Evolutionary conservation across 2,329 filamentous ascomycete genomes (phyloP).

Genomic region (Sporothrix globosa): DNA sequence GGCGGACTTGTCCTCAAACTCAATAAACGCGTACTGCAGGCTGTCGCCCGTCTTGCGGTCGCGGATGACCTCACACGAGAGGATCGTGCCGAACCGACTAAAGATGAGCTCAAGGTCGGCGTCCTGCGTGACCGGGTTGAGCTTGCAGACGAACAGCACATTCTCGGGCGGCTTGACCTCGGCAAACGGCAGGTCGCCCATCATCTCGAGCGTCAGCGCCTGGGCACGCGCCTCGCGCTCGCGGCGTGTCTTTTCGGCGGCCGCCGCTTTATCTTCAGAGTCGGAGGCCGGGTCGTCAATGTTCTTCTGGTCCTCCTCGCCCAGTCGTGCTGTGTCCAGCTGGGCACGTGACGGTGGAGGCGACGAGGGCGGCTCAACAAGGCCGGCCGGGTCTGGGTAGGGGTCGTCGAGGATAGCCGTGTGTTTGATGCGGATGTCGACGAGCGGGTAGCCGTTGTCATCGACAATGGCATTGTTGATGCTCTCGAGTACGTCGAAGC

Average conservation of each 20-base stretch:
- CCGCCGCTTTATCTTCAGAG: conserved; percentile 64
- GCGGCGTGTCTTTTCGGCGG: conserved; percentile 74
- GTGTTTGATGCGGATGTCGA: conserved; percentile 93
- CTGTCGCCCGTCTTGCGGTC: conserved; percentile 94
- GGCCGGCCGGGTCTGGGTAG: conserved; percentile 76
- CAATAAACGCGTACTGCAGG: conserved; percentile 96
- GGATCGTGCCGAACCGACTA: conserved; percentile 90
- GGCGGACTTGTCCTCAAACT: conserved; percentile 88
- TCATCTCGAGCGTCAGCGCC: conserved; percentile 94
- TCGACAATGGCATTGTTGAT: conserved; percentile 91
- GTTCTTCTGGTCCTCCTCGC: conserved; percentile 77
- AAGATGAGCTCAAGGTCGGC: conserved; percentile 96
- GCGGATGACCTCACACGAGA: conserved; percentile 94
- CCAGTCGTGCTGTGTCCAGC: conserved; percentile 87
- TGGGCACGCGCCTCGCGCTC: conserved; percentile 92
- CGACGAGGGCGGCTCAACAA: conserved; percentile 77
- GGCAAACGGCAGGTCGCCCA: conserved; percentile 94
- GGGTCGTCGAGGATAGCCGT: conserved; percentile 91
- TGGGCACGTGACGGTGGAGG: conserved; percentile 83
- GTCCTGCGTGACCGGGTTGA: conserved; percentile 94
- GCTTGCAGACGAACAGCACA: conserved; percentile 95
- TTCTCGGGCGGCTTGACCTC: conserved; percentile 98
- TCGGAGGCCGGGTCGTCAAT: conserved; percentile 65
- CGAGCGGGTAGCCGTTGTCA: conserved; percentile 80
- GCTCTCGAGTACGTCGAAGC: conserved; percentile 90